phyloP scores from a whole-genome alignment of 345 rosid genomes.

The Heritiera littoralis region DNA sequence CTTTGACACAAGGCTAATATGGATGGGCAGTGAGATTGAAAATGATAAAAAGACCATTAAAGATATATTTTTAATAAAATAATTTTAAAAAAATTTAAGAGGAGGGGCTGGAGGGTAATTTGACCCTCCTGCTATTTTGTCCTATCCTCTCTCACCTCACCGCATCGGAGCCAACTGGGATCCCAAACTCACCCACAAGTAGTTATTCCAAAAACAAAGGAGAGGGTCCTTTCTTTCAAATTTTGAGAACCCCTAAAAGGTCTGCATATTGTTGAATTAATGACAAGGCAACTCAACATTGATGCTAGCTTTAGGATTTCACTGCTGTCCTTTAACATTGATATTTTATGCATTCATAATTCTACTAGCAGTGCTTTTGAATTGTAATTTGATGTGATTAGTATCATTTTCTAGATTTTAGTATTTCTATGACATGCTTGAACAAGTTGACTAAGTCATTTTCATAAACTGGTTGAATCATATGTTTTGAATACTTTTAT shows the following conservation, averaged over 20 bases:
- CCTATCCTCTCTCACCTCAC: too few species aligned
- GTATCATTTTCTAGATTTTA: neutral
- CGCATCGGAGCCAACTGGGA: too few species aligned
- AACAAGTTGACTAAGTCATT: neutral
- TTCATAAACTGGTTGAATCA: neutral
- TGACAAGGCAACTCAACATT: neutral
- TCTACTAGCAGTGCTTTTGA: neutral
- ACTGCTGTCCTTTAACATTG: neutral
- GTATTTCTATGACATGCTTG: neutral
- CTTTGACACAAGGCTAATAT: too few species aligned
- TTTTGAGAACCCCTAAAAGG: neutral
- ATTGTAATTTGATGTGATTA: neutral
- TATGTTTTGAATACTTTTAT: neutral
- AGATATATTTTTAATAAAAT: too few species aligned
- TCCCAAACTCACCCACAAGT: neutral
- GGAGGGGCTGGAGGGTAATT: too few species aligned
- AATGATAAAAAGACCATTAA: too few species aligned
- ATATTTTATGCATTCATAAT: neutral
- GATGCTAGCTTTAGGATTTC: neutral
- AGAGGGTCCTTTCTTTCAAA: neutral
- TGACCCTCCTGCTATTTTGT: too few species aligned
- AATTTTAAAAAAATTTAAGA: too few species aligned
- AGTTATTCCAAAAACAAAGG: neutral
- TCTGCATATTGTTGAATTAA: neutral
- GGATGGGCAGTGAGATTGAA: too few species aligned